These are phyloP conservation scores for Phytophthora melonis DNA, from an alignment of 352 stramenopile genomes.

Conservation along the genomic window DNA sequence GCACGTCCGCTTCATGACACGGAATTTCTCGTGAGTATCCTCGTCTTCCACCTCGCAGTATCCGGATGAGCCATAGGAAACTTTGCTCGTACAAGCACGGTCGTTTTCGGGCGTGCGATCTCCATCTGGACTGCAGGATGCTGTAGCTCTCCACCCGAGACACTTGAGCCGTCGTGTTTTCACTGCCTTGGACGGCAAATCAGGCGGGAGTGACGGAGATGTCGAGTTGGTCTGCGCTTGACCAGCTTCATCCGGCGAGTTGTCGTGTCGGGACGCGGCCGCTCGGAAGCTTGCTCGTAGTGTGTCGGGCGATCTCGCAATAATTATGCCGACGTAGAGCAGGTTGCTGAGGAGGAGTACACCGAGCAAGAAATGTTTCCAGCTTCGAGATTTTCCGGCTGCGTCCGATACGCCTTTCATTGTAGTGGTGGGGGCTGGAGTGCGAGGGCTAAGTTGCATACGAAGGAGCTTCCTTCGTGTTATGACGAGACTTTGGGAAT, in stretches of 20 bases:
- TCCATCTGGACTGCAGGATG: conserved; percentile 49
- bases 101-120: conserved; percentile 50
- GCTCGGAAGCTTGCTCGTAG: conserved; percentile 1
- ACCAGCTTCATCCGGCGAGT: background rate
- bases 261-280: background rate
- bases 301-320: conserved; percentile 8
- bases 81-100: conserved; percentile 45
- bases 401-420: background rate
- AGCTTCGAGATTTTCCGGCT: background rate
- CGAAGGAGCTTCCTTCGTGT: background rate
- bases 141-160: conserved; percentile 67
- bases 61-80: conserved; percentile 44
- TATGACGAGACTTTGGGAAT: background rate
- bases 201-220: background rate
- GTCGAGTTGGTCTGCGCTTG: background rate
- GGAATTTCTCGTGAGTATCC: conserved; percentile 58
- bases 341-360: conserved; percentile 11
- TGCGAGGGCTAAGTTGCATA: background rate
- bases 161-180: conserved; percentile 41
- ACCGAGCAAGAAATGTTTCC: conserved; percentile 18
- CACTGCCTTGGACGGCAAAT: conserved; percentile 1
- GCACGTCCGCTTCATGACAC: conserved; percentile 70
- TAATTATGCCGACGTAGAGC: conserved; percentile 14
- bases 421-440: background rate
- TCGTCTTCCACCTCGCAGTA: conserved; percentile 72